A percentile compares a stretch with the other conserved stretches of the same genome.
Evolutionary conservation across 139 green algal species (phyloP).

Genomic region (Yamagishiella unicocca): DNA sequence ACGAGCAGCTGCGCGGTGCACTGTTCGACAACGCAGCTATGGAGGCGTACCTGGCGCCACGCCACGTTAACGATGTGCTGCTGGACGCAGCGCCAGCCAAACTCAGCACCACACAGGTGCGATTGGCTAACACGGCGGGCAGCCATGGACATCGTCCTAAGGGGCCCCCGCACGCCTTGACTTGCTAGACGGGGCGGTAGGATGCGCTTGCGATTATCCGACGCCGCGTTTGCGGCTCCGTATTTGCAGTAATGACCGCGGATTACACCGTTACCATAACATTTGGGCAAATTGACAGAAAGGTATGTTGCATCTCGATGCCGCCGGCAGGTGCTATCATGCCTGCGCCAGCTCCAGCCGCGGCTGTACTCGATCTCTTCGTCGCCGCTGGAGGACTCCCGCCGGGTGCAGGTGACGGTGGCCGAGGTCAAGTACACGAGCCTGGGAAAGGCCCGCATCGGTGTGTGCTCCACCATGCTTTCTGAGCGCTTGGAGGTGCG

Average conservation of each 20-base stretch:
- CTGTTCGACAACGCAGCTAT: background rate
- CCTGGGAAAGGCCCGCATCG: constrained; percentile 68
- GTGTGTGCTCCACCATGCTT: constrained; percentile 84
- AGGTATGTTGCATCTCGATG: background rate
- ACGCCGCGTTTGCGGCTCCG: too few species aligned
- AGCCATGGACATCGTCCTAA: too few species aligned
- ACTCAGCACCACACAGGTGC: constrained; percentile 37
- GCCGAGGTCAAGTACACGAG: constrained; percentile 80
- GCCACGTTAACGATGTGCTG: constrained; percentile 85
- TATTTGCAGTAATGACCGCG: too few species aligned
- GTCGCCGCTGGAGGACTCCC: constrained; percentile 50
- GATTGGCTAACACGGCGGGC: background rate
- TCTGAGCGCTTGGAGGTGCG: constrained; percentile 67
- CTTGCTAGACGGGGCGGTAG: too few species aligned
- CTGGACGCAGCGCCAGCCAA: constrained; percentile 61
- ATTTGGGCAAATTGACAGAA: too few species aligned
- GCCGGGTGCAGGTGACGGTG: constrained; percentile 70
- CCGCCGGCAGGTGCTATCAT: constrained; percentile 51
- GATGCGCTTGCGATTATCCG: too few species aligned
- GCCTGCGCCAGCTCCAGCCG: constrained; percentile 85
- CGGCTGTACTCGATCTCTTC: constrained; percentile 93
- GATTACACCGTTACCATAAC: too few species aligned
- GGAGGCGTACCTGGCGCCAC: constrained; percentile 72
- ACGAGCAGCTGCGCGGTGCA: constrained; percentile 52
- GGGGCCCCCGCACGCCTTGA: too few species aligned